phyloP scores from a whole-genome alignment of 805 yeast species.

The Ogataea nitratoaversa region DNA sequence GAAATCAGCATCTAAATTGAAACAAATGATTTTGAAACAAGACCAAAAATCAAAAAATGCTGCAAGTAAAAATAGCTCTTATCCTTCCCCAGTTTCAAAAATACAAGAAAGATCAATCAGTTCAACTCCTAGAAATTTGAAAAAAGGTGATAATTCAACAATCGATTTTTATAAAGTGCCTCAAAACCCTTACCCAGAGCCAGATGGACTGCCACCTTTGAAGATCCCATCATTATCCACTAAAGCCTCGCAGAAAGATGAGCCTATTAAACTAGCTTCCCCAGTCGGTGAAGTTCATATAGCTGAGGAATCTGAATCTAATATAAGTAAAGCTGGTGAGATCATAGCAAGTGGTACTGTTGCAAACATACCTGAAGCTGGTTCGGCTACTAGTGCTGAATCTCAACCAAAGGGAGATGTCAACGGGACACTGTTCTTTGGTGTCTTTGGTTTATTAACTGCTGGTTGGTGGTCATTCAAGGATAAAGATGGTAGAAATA shows the following conservation, averaged over 20 bases:
- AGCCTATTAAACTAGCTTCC: not conserved
- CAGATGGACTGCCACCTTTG: constrained; percentile 21
- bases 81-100: constrained; percentile 4
- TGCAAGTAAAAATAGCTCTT: too few relatives aligned
- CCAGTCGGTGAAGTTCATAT: constrained; percentile 7
- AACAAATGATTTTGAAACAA: not conserved
- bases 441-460: constrained; percentile 24
- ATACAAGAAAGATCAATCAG: constrained; percentile 15
- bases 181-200: constrained; percentile 21
- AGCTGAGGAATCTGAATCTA: constrained; percentile 10
- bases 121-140: constrained; percentile 24
- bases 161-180: constrained; percentile 56
- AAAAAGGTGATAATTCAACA: constrained; percentile 55
- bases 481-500: constrained; percentile 17
- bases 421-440: constrained; percentile 22
- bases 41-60: too few relatives aligned
- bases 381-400: not conserved
- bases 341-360: constrained; percentile 8
- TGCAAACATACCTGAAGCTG: too few relatives aligned
- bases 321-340: constrained; percentile 18
- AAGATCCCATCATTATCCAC: constrained; percentile 27
- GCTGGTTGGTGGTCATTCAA: constrained; percentile 33
- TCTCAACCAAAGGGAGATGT: constrained; percentile 1
- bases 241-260: constrained; percentile 22
- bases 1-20: constrained; percentile 1